Conservation (phyloP, 179 eudicot species). For the Camellia oleifera region DNA sequence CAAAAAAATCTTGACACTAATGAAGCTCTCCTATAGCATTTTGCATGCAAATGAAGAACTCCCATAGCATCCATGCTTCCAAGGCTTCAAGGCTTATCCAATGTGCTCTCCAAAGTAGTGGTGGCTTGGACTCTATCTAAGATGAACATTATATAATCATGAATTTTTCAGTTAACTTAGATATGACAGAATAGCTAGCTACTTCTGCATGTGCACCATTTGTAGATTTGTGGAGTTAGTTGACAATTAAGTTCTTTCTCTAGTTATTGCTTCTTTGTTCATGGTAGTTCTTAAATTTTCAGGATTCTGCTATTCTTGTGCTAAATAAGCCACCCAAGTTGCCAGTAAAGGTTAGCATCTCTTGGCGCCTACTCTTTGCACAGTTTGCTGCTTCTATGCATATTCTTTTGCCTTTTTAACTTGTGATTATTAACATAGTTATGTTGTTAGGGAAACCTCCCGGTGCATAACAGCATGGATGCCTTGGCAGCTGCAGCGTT, state of each 20-base stretch:
- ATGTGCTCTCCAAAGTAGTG: too few species aligned
- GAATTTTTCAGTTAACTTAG: neutral
- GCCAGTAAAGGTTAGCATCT: conserved; percentile 69
- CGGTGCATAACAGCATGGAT: conserved; percentile 97
- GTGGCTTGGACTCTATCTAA: too few species aligned
- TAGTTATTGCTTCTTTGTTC: conserved; percentile 6
- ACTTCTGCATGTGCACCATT: neutral
- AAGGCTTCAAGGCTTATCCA: too few species aligned
- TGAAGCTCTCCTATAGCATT: too few species aligned
- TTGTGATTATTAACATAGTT: neutral
- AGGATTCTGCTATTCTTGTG: conserved; percentile 88
- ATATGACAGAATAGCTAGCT: neutral
- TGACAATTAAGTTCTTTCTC: neutral
- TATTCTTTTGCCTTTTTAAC: neutral
- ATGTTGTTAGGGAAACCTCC: conserved; percentile 60
- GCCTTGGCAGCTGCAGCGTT: conserved; percentile 96
- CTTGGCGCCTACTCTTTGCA: neutral
- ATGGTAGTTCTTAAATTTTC: conserved; percentile 20
- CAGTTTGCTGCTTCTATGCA: neutral
- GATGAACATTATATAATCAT: too few species aligned
- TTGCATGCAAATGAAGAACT: too few species aligned
- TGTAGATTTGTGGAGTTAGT: neutral
- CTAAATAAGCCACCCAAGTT: conserved; percentile 91
- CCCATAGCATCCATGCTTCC: too few species aligned
- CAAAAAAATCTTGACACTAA: too few species aligned